Evolutionary conservation across 345 rosid species (phyloP), one percentile per base, ranked within the genome.

Genomic region (Pistacia vera): DNA sequence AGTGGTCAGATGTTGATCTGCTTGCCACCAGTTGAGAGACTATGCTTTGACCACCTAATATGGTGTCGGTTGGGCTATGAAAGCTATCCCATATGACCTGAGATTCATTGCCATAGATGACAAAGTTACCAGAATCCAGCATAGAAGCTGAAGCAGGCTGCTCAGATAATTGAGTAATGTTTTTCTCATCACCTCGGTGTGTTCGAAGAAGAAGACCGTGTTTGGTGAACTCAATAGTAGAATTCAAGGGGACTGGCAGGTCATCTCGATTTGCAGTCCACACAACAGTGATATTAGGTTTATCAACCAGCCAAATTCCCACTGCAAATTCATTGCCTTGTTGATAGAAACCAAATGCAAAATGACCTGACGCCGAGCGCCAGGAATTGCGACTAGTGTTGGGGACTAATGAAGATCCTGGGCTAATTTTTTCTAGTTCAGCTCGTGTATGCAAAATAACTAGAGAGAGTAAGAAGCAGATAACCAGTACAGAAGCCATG

Each of bases 251-350:
- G 56, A 81, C 60, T 0, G 81, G 74, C 4, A 77, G 81, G 11
- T 78, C 74, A 18, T 84, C 78, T 14, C 81, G 60, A 48, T 78
- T 63, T 5, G 79, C 83, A 20, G 84, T 79, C 87, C 84, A 84
- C 49, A 74, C 62, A 1, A 81, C 72, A 0, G 76, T 81, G 33
- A 46, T 73, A 3, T 63, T 33, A 35, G 69, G 3, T 52, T 36
- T 36, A 13, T 54, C 41, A 0, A 68, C 11, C 25, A 73, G 11
- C 71, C 75, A 84, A 22, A 84, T 2, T 52, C 81, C 82, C 1
- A 84, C 62, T n/a, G 6, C 54, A 70, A 63, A 84, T 18, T 67
- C 74, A 8, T 57, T 25, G 63, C 79, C 82, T 48, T 54, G 61
- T 16, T 14, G 63, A 66, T 69, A 79, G 77, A 81, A 81, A 6